Evolutionary conservation across 352 stramenopile species (phyloP).

Genomic region (Detonula confervacea): DNA sequence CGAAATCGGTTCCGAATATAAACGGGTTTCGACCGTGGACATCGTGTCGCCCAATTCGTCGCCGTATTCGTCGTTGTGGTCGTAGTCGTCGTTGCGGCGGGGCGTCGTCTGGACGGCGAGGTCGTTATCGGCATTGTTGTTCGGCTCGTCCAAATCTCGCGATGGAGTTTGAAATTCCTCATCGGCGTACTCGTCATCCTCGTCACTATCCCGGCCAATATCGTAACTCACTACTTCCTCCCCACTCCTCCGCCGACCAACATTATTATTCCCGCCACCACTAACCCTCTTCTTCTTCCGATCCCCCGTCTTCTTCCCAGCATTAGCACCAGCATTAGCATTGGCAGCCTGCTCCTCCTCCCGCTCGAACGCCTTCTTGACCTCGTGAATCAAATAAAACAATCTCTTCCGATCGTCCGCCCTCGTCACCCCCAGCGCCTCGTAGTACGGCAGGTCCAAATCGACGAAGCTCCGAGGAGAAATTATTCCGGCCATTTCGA

Average conservation of each 20-base stretch:
- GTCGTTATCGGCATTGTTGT: background rate
- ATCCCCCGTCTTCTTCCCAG: background rate
- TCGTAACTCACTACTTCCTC: background rate
- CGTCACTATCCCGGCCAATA: background rate
- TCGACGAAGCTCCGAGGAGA: conserved; percentile 69
- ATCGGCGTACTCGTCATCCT: background rate
- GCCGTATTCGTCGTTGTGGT: background rate
- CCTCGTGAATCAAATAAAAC: conserved; percentile 84
- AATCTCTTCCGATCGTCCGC: conserved; percentile 78
- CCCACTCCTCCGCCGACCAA: background rate
- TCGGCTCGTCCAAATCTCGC: no score
- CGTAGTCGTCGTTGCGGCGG: background rate
- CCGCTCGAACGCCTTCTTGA: conserved; percentile 48
- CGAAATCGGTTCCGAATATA: conserved; percentile 41
- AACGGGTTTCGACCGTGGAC: conserved; percentile 38
- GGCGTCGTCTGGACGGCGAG: background rate
- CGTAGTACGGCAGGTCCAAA: conserved; percentile 74
- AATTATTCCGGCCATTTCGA: conserved; percentile 79
- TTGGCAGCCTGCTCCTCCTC: conserved; percentile 22
- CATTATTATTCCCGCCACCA: no score
- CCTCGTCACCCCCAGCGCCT: conserved; percentile 70
- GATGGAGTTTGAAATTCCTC: conserved; percentile 4
- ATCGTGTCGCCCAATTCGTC: background rate
- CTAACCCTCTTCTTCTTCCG: background rate
- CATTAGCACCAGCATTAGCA: background rate